phyloP scores from a whole-genome alignment of 495 filamentous ascomycete species.

The Penicillium crystallinum region DNA sequence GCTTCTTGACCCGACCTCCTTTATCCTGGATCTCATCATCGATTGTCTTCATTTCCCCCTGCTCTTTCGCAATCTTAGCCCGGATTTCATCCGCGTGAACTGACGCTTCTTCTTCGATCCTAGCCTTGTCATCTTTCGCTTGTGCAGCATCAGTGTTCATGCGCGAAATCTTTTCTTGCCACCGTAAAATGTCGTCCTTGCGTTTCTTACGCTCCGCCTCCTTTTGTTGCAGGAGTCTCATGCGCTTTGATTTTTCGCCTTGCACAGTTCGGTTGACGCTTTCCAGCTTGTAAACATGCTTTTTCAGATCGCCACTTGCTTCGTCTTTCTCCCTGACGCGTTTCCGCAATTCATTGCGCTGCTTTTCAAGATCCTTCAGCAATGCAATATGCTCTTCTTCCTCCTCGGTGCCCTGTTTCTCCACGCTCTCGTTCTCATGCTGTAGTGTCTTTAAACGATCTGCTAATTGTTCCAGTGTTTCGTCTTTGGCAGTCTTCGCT shows the following conservation, averaged over 20 bases:
- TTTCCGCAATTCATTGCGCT: constrained; percentile 68
- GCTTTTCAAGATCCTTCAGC: constrained; percentile 53
- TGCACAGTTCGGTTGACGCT: constrained; percentile 80
- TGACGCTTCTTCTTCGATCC: constrained; percentile 40
- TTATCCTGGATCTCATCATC: constrained; percentile 61
- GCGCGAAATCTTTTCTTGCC: constrained; percentile 49
- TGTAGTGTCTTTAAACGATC: constrained; percentile 66
- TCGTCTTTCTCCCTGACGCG: constrained; percentile 81
- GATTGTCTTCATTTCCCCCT: constrained; percentile 48
- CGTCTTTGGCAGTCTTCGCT: constrained; percentile 28
- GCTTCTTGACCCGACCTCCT: constrained; percentile 55
- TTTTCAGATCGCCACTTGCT: constrained; percentile 71
- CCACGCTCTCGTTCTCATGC: constrained; percentile 69
- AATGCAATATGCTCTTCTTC: constrained; percentile 69
- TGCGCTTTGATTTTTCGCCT: constrained; percentile 70
- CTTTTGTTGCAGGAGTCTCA: constrained; percentile 60
- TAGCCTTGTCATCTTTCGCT: constrained; percentile 43
- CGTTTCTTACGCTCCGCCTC: constrained; percentile 57
- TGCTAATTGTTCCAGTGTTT: constrained; percentile 55
- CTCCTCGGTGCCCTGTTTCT: constrained; percentile 55
- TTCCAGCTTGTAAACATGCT: constrained; percentile 74
- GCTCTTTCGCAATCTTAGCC: constrained; percentile 48
- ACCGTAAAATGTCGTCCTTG: constrained; percentile 54
- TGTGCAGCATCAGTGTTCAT: constrained; percentile 45
- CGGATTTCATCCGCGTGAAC: constrained; percentile 46